Percentiles rank a stretch among this genome's conserved stretches.
Conservation (phyloP, 805 yeast genomes). For the Candida lessepsii region DNA sequence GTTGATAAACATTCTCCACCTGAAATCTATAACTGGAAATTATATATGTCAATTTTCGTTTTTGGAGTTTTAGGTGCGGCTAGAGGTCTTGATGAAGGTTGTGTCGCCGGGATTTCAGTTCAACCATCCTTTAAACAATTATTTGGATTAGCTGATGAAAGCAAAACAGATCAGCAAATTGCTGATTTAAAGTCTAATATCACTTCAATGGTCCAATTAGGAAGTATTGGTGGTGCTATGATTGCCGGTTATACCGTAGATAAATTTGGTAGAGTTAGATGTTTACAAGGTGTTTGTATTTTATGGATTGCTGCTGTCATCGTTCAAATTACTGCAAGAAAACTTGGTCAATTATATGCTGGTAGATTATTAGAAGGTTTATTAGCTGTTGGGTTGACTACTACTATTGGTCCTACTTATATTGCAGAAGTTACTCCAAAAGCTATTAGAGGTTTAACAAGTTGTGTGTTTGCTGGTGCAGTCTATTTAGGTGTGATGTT, state of each 20-base stretch:
- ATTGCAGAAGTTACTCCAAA: slow-evolving; percentile 54
- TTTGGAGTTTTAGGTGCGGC: slow-evolving; percentile 58
- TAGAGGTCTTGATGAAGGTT: slow-evolving; percentile 60
- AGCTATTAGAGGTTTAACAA: slow-evolving; percentile 50
- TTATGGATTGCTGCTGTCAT: slow-evolving; percentile 46
- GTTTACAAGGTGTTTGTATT: slow-evolving; percentile 43
- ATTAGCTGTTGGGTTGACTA: slow-evolving; percentile 55
- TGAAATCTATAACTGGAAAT: slow-evolving; percentile 47
- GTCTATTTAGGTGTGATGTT: slow-evolving; percentile 55
- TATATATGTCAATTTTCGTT: slow-evolving; percentile 44
- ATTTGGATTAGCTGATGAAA: slow-evolving; percentile 45
- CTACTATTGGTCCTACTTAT: slow-evolving; percentile 55
- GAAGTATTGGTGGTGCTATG: slow-evolving; percentile 53
- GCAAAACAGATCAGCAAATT: slow-evolving; percentile 29
- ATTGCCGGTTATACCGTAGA: slow-evolving; percentile 50
- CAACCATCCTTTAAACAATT: slow-evolving; percentile 40
- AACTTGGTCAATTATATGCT: slow-evolving; percentile 51
- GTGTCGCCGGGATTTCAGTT: slow-evolving; percentile 44
- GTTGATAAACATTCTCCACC: slow-evolving; percentile 33
- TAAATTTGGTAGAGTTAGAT: slow-evolving; percentile 49
- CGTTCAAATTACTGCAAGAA: slow-evolving; percentile 47
- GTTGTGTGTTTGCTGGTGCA: slow-evolving; percentile 55
- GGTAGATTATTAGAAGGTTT: slow-evolving; percentile 55
- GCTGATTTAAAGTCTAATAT: slow-evolving; percentile 53
- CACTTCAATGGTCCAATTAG: slow-evolving; percentile 58